Conservation (phyloP, 2,329 filamentous ascomycete species). For the Lecanicillium sp. region DNA sequence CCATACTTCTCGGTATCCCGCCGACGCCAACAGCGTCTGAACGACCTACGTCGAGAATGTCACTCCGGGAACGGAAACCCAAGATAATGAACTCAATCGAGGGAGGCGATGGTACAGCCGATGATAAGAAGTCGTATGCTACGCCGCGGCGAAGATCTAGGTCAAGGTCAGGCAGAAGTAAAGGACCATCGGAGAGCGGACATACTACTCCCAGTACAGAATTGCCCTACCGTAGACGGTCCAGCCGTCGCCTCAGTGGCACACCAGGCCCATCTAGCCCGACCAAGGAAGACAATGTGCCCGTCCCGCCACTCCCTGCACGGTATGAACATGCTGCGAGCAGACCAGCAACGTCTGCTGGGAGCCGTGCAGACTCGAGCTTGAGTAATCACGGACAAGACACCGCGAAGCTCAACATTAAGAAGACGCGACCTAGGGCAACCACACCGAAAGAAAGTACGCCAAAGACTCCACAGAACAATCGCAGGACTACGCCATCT, state of each 20-base stretch:
- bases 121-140: slow-evolving; percentile 23
- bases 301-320: slow-evolving; percentile 11
- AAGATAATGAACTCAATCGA: slow-evolving; percentile 48
- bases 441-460: too few species aligned
- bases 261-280: slow-evolving; percentile 29
- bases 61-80: slow-evolving; percentile 63
- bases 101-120: slow-evolving; percentile 30
- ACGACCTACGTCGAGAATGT: slow-evolving; percentile 54
- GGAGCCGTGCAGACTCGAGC: slow-evolving; percentile 29
- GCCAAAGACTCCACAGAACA: slow-evolving; percentile 22
- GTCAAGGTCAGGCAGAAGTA: slow-evolving; percentile 12
- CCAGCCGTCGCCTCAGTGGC: slow-evolving; percentile 42
- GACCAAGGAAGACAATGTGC: slow-evolving; percentile 11
- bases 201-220: not conserved
- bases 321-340: slow-evolving; percentile 7
- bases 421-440: slow-evolving; percentile 60
- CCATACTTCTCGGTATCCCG: slow-evolving; percentile 29
- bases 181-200: slow-evolving; percentile 3
- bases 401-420: slow-evolving; percentile 40
- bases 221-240: slow-evolving; percentile 1
- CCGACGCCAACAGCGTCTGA: slow-evolving; percentile 21
- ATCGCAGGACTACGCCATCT: slow-evolving; percentile 17
- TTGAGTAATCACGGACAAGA: slow-evolving; percentile 30
- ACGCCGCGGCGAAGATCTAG: slow-evolving; percentile 8
- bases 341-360: slow-evolving; percentile 15